These are phyloP conservation scores for Salicornia ramosissima DNA, from an alignment of 148 eudicot species.

Conservation along the genomic window DNA sequence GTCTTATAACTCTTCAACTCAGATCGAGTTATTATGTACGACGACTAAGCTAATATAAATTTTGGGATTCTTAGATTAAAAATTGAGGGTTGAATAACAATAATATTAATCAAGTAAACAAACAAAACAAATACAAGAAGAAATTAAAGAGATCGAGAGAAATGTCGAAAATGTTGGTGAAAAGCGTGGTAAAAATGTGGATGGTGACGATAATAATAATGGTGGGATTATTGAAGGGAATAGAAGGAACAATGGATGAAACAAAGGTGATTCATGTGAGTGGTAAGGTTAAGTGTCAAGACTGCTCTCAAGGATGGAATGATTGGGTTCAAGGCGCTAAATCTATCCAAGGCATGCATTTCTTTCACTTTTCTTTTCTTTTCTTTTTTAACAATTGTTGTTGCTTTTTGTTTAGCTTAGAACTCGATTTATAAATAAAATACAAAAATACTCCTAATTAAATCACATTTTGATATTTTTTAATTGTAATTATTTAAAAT, in stretches of 20 bases:
- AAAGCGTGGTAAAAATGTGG: neutral
- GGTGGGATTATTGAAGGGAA: constrained; percentile 16
- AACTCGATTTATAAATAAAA: too few relatives aligned
- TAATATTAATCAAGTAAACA: neutral
- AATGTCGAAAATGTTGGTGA: neutral
- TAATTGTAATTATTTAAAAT: too few relatives aligned
- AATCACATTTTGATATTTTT: too few relatives aligned
- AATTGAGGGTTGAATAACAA: neutral
- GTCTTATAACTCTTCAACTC: constrained; percentile 10
- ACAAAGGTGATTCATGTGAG: constrained; percentile 47
- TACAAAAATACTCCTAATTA: too few relatives aligned
- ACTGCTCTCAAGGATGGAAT: constrained; percentile 56
- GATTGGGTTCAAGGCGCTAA: constrained; percentile 56
- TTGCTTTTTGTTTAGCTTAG: neutral
- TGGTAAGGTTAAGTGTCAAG: constrained; percentile 74
- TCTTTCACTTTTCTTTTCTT: too few relatives aligned
- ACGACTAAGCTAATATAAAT: constrained; percentile 2
- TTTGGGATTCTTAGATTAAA: neutral
- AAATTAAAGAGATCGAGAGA: neutral
- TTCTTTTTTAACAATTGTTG: neutral
- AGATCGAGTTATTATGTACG: too few relatives aligned
- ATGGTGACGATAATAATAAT: constrained; percentile 7
- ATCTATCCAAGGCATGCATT: constrained; percentile 62
- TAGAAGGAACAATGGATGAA: constrained; percentile 23
- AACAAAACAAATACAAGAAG: neutral